These are phyloP conservation scores for Candida mesenterica DNA, from an alignment of 1,139 yeast genomes.

Conservation along the genomic window DNA sequence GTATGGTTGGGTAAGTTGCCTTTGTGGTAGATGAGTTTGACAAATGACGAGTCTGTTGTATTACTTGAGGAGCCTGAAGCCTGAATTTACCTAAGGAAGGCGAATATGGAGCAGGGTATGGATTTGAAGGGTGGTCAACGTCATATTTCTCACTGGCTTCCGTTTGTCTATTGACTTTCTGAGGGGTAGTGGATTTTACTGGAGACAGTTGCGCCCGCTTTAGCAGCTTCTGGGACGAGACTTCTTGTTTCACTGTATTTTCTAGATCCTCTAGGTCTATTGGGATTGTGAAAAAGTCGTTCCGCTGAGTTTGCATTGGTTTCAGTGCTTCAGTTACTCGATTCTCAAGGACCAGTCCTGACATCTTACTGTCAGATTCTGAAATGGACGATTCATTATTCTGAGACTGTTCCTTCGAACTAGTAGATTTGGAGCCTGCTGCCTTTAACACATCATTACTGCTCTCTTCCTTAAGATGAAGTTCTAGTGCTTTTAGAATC, in stretches of 20 bases:
- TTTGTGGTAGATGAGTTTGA: constrained; percentile 8
- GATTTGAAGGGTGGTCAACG: background rate
- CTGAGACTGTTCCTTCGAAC: no score
- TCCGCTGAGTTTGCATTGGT: background rate
- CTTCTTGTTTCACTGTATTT: background rate
- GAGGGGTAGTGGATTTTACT: background rate
- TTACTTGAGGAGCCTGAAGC: background rate
- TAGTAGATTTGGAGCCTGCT: no score
- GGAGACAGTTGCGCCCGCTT: background rate
- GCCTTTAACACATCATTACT: no score
- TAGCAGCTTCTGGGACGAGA: background rate
- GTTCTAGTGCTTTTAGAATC: constrained; percentile 2
- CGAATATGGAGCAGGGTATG: background rate
- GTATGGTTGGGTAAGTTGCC: constrained; percentile 19
- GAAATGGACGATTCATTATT: no score
- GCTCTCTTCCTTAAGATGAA: background rate
- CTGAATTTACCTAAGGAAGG: background rate
- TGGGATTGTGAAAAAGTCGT: background rate
- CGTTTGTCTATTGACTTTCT: background rate
- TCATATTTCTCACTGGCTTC: background rate
- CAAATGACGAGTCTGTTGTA: constrained; percentile 7
- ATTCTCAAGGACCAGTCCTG: no score
- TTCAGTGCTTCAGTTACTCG: background rate
- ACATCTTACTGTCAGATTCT: no score
- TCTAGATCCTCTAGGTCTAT: background rate